A percentile compares a stretch with the other conserved stretches of the same genome.
Conservation (phyloP, 345 rosid genomes). For the Sonneratia caseolaris region DNA sequence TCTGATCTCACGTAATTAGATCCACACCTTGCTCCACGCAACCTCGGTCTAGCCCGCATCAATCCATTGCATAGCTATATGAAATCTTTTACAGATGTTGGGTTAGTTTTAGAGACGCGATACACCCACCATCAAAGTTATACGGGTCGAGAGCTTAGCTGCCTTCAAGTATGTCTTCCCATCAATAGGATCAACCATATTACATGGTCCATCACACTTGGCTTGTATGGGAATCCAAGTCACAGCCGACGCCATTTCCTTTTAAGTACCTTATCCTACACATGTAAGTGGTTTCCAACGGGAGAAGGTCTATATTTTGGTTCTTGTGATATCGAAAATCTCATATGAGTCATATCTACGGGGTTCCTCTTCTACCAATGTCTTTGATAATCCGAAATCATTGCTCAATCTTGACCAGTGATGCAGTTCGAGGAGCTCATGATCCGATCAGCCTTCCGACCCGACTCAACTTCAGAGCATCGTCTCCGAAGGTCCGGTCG, state of each 20-base stretch:
- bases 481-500: neutral
- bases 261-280: neutral
- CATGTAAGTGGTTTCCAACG: neutral
- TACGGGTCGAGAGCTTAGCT: neutral
- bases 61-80: neutral
- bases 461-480: neutral
- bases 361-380: neutral
- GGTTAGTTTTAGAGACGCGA: no score
- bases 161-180: neutral
- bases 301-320: neutral
- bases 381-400: neutral
- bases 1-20: neutral
- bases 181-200: neutral
- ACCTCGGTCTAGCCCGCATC: neutral
- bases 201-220: neutral
- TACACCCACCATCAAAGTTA: neutral
- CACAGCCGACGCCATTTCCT: neutral
- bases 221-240: neutral
- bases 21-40: neutral
- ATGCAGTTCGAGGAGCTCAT: neutral
- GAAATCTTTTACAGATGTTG: neutral
- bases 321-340: neutral
- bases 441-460: neutral
- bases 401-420: neutral
- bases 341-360: neutral